phyloP scores from a whole-genome alignment of 2,329 filamentous ascomycete genomes.

The Aspergillus fijiensis region DNA sequence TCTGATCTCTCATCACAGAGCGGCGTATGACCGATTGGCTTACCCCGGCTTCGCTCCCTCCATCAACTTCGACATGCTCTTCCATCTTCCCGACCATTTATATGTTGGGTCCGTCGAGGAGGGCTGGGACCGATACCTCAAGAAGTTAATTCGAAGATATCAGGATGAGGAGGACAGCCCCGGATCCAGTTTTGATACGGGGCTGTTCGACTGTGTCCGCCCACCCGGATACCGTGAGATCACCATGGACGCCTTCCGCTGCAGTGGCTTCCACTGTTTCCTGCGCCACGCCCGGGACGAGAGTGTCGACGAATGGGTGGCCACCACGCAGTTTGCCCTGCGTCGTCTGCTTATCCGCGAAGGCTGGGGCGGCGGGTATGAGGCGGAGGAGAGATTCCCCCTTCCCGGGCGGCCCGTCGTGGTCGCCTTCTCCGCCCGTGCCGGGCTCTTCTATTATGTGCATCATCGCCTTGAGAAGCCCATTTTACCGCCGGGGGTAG shows the following conservation, averaged over 20 bases:
- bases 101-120: conserved; percentile 14
- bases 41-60: background rate
- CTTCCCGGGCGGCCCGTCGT: conserved; percentile 11
- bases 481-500: background rate
- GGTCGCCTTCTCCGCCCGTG: conserved; percentile 14
- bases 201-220: conserved; percentile 12
- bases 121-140: conserved; percentile 16
- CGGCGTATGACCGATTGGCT: too few species aligned
- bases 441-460: conserved; percentile 21
- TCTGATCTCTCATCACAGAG: background rate
- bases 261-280: conserved; percentile 12
- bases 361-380: background rate
- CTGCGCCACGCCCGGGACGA: conserved; percentile 15
- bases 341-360: conserved; percentile 7
- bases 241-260: conserved; percentile 2
- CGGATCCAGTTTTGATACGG: background rate
- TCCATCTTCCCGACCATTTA: conserved; percentile 11
- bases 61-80: background rate
- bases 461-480: background rate
- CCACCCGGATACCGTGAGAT: conserved; percentile 16
- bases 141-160: background rate
- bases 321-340: conserved; percentile 9
- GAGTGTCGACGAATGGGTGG: conserved; percentile 14
- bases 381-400: background rate
- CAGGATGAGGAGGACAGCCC: background rate